phyloP scores from a whole-genome alignment of 2,329 filamentous ascomycete genomes.

The Alternaria viburni region DNA sequence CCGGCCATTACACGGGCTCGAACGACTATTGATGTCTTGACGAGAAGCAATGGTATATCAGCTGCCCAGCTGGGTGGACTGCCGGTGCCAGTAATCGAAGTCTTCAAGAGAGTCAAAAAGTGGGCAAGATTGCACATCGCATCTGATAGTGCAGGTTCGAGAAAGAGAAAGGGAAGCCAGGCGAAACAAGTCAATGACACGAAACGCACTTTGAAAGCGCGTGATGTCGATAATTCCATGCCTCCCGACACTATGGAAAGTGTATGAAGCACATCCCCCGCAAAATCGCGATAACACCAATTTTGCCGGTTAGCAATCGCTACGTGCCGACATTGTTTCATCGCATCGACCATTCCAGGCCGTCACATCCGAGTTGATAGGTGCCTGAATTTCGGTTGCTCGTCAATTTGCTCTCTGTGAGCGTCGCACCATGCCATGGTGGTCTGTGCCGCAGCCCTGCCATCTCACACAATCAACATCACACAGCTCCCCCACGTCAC shows the following conservation, averaged over 20 bases:
- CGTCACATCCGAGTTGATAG: neutral
- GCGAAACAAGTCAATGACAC: neutral
- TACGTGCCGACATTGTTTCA: neutral
- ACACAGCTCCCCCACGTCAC: neutral
- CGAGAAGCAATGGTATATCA: conserved; percentile 58
- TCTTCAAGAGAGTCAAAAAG: conserved; percentile 70
- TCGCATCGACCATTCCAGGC: neutral
- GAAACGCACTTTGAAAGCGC: conserved; percentile 18
- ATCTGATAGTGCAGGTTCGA: conserved; percentile 14
- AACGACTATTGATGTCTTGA: conserved; percentile 71
- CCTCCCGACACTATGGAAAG: conserved; percentile 44
- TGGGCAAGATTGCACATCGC: conserved; percentile 78
- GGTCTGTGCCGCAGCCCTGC: conserved; percentile 35
- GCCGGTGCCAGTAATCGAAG: conserved; percentile 62
- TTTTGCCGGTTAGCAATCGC: conserved; percentile 5
- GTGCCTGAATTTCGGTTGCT: conserved; percentile 33
- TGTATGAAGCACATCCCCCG: conserved; percentile 9
- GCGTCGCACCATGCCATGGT: conserved; percentile 24
- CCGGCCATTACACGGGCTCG: conserved; percentile 71
- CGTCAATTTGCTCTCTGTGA: conserved; percentile 11
- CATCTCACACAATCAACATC: conserved; percentile 17
- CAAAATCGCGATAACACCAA: neutral
- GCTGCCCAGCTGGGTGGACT: conserved; percentile 53
- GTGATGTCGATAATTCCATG: conserved; percentile 25
- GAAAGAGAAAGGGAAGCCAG: conserved; percentile 28